Conservation (phyloP, 2,329 filamentous ascomycete species). For the Lecanosticta acicola region DNA sequence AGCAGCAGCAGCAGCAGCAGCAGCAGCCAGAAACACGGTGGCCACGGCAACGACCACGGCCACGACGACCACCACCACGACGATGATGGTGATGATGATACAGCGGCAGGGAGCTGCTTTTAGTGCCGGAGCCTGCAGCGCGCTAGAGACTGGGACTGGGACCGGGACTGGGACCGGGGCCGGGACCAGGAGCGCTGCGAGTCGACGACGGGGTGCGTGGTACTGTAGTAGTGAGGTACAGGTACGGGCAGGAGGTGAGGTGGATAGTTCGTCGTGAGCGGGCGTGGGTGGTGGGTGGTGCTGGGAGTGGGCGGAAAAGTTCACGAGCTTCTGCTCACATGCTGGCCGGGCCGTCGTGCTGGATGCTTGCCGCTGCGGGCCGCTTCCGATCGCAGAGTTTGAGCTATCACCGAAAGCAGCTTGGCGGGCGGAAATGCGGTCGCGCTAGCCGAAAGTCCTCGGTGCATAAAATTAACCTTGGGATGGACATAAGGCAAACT, state of each 20-base stretch:
- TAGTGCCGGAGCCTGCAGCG: not conserved
- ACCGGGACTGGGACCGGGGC: too few relatives aligned
- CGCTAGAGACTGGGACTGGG: too few relatives aligned
- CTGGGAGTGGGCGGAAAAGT: not conserved
- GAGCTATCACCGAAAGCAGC: not conserved
- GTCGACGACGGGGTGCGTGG: too few relatives aligned
- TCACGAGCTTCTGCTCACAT: too few relatives aligned
- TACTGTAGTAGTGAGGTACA: too few relatives aligned
- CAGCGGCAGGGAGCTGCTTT: too few relatives aligned
- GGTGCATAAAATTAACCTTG: too few relatives aligned
- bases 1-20: not conserved
- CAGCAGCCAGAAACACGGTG: too few relatives aligned
- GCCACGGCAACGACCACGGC: constrained; percentile 1
- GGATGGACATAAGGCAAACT: too few relatives aligned
- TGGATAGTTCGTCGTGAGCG: not conserved
- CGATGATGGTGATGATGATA: too few relatives aligned
- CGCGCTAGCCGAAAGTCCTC: not conserved
- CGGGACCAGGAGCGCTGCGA: not conserved
- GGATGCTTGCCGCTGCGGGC: not conserved
- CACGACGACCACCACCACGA: too few relatives aligned
- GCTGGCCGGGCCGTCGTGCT: too few relatives aligned
- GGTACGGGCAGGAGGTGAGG: not conserved
- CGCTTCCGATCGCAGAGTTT: not conserved
- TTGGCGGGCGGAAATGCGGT: not conserved
- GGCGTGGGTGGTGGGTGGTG: not conserved